Percentiles rank a stretch among this genome's conserved stretches.
Conservation (phyloP, 73 alveolate genomes). For the Loxodes magnus region DNA sequence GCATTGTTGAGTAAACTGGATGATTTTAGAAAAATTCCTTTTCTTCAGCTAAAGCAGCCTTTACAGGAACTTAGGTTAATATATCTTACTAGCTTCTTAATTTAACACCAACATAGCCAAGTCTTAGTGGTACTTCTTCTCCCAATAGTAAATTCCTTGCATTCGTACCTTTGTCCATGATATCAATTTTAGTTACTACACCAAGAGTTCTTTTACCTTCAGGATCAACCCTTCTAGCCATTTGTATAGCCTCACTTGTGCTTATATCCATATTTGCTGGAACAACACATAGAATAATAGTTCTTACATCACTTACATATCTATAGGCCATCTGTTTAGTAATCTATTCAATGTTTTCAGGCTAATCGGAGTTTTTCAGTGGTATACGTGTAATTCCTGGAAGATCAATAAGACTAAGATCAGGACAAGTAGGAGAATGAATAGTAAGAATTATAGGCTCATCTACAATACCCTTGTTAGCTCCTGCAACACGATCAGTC, state of each 20-base stretch:
- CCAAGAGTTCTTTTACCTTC: slow-evolving; percentile 86
- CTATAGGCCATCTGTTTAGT: slow-evolving; percentile 85
- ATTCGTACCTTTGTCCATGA: slow-evolving; percentile 95
- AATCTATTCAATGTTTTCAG: slow-evolving; percentile 32
- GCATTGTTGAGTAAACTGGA: slow-evolving; percentile 52
- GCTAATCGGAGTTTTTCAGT: slow-evolving; percentile 38
- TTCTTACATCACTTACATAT: slow-evolving; percentile 66
- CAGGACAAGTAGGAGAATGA: slow-evolving; percentile 95
- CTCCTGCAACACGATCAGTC: slow-evolving; percentile 86
- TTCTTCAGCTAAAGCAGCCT: slow-evolving; percentile 4
- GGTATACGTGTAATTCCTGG: slow-evolving; percentile 97
- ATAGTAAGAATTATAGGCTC: slow-evolving; percentile 92
- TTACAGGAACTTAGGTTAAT: slow-evolving; percentile 29
- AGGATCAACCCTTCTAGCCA: slow-evolving; percentile 85
- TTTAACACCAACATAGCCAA: slow-evolving; percentile 97
- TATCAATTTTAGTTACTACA: slow-evolving; percentile 76
- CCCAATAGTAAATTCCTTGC: slow-evolving; percentile 84
- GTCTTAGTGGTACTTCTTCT: slow-evolving; percentile 89
- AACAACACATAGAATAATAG: slow-evolving; percentile 53
- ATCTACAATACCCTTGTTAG: slow-evolving; percentile 81
- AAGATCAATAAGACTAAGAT: slow-evolving; percentile 91
- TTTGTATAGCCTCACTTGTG: slow-evolving; percentile 80
- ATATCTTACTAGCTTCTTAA: slow-evolving; percentile 92
- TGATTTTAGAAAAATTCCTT: slow-evolving; percentile 29
- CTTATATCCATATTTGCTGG: slow-evolving; percentile 88